Evolutionary conservation across 2,329 filamentous ascomycete species (phyloP).

Genomic region (Xylariales sp.): DNA sequence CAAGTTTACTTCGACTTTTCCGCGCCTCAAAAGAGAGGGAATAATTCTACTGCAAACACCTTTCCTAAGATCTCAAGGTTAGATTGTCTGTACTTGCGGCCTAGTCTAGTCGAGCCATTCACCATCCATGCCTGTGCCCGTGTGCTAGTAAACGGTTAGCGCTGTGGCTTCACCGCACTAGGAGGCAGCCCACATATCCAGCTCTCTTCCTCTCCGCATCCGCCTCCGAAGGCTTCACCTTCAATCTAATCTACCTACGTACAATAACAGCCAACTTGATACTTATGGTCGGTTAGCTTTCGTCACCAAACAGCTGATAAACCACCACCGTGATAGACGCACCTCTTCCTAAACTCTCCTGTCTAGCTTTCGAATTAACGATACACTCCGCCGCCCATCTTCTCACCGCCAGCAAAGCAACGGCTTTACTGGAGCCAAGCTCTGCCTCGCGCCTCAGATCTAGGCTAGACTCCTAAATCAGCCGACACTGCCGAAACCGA

Average conservation of each 20-base stretch:
- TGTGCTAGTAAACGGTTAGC: conserved; percentile 32
- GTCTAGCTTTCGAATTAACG: conserved; percentile 23
- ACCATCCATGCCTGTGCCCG: conserved; percentile 20
- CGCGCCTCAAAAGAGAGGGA: not conserved
- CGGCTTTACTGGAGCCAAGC: conserved; percentile 2
- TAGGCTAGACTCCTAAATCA: conserved; percentile 9
- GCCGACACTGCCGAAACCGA: conserved; percentile 26
- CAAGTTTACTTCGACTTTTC: conserved; percentile 4
- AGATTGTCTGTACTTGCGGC: conserved; percentile 12
- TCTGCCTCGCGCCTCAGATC: conserved; percentile 11
- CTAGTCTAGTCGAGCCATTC: conserved; percentile 16
- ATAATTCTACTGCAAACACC: conserved; percentile 6
- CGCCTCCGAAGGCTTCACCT: conserved; percentile 16
- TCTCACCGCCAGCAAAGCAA: conserved; percentile 24
- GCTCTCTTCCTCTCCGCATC: conserved; percentile 31
- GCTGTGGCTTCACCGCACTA: conserved; percentile 36
- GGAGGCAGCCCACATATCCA: conserved; percentile 31
- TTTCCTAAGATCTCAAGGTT: not conserved
- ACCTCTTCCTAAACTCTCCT: conserved; percentile 2
- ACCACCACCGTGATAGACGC: not conserved
- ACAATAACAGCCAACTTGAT: conserved; percentile 15
- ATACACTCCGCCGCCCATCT: conserved; percentile 11
- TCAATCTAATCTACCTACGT: not conserved
- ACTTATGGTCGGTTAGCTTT: not conserved
- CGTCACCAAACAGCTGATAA: conserved; percentile 13